Evolutionary conservation across 768 basidiomycete species (phyloP).

Genomic region (Amyloporia xantha): DNA sequence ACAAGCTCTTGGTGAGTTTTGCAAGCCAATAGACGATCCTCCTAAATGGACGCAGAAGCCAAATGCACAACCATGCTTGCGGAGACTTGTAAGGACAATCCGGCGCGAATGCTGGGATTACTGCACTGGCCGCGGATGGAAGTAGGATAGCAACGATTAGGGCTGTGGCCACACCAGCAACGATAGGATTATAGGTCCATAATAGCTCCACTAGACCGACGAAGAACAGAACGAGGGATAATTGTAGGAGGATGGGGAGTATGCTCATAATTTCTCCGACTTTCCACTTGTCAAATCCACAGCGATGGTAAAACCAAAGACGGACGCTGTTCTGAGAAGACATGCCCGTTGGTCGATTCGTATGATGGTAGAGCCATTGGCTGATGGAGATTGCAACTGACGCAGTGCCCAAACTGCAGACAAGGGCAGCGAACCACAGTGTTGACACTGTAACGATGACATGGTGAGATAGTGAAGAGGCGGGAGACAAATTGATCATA

Average conservation of each 20-base stretch:
- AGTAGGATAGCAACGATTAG: too few species aligned
- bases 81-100: too few species aligned
- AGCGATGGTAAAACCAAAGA: neutral
- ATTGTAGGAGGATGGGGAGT: neutral
- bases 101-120: too few species aligned
- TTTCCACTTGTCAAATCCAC: neutral
- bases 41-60: too few species aligned
- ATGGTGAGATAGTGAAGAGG: neutral
- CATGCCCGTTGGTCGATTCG: neutral
- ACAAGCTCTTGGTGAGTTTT: too few species aligned
- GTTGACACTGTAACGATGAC: neutral
- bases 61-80: too few species aligned
- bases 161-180: neutral
- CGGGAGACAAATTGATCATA: too few species aligned
- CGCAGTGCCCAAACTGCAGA: neutral
- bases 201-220: neutral
- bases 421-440: neutral
- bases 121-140: too few species aligned
- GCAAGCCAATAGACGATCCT: too few species aligned
- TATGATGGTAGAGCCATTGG: neutral
- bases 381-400: neutral
- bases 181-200: neutral
- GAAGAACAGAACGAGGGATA: constrained; percentile 2
- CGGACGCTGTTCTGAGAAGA: neutral
- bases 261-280: neutral